Conservation (phyloP, 352 stramenopile species). For the Pythium aquatile region DNA sequence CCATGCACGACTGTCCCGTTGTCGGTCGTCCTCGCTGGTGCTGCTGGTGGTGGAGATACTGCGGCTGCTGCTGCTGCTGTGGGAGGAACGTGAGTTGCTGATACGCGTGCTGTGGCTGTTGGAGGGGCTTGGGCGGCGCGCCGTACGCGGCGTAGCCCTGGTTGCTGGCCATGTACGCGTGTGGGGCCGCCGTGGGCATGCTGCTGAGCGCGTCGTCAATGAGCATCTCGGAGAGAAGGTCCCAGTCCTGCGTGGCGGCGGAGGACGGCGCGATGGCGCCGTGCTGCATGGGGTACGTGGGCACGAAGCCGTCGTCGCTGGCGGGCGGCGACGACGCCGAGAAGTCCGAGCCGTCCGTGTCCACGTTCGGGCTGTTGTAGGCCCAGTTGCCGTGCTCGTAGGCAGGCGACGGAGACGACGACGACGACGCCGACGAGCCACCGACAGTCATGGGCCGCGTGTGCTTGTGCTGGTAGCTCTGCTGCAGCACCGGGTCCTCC, state of each 20-base stretch:
- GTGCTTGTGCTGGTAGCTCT: constrained; percentile 7
- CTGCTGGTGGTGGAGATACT: neutral
- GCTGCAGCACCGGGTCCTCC: constrained; percentile 2
- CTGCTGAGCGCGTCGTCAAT: constrained; percentile 42
- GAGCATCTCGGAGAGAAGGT: constrained; percentile 58
- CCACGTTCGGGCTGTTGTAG: constrained; percentile 14
- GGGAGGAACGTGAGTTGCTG: constrained; percentile 5
- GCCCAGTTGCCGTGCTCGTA: neutral
- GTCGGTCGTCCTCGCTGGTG: neutral
- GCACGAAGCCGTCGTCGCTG: constrained; percentile 27
- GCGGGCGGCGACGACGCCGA: constrained; percentile 29
- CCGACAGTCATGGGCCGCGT: neutral
- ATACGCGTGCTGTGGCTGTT: constrained; percentile 2
- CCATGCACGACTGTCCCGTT: neutral
- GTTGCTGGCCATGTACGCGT: neutral
- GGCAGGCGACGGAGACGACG: neutral
- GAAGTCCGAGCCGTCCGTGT: constrained; percentile 36
- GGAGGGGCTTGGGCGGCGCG: constrained; percentile 8
- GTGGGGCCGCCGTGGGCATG: constrained; percentile 11
- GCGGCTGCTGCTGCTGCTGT: constrained; percentile 3
- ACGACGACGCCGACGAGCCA: constrained; percentile 4
- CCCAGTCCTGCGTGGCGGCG: constrained; percentile 39
- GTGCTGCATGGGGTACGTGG: constrained; percentile 7
- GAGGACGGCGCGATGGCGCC: neutral
- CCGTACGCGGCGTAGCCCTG: constrained; percentile 12